Conservation (phyloP, 139 green algal species). For the Chlorella sorokiniana region DNA sequence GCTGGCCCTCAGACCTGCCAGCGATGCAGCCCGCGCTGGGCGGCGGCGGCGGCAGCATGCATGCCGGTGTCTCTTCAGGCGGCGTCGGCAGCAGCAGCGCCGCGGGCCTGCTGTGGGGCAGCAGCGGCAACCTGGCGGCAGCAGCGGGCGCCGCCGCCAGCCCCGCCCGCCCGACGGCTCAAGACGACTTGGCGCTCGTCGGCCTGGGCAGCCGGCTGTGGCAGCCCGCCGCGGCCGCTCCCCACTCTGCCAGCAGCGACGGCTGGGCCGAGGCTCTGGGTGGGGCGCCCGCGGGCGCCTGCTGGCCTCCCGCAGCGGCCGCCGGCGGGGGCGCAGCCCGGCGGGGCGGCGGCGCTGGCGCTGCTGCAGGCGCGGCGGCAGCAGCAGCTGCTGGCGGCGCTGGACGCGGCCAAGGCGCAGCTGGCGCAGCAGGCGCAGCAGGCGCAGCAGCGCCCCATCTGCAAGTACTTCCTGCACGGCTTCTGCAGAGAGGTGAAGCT, state of each 20-base stretch:
- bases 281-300: neutral
- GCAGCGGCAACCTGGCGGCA: slow-evolving; percentile 15
- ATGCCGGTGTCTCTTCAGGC: too few species aligned
- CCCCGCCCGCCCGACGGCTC: neutral
- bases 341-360: neutral
- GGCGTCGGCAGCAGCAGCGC: neutral
- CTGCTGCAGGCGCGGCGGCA: slow-evolving; percentile 26
- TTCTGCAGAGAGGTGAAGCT: slow-evolving; percentile 30
- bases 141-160: neutral
- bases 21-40: neutral
- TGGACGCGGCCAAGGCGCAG: slow-evolving; percentile 25
- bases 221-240: neutral
- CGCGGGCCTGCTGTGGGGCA: slow-evolving; percentile 5
- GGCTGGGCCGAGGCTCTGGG: slow-evolving; percentile 5
- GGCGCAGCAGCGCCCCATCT: slow-evolving; percentile 1
- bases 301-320: slow-evolving; percentile 5
- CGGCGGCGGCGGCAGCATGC: neutral
- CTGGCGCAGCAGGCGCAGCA: slow-evolving; percentile 6
- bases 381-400: slow-evolving; percentile 24
- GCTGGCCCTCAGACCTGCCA: neutral
- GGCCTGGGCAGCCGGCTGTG: slow-evolving; percentile 27
- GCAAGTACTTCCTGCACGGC: slow-evolving; percentile 36
- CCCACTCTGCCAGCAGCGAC: neutral
- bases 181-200: slow-evolving; percentile 13
- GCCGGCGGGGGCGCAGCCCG: too few species aligned